A percentile compares a stretch with the other conserved stretches of the same genome.
Conservation (phyloP, 148 eudicot genomes). For the Suaeda aralocaspica region DNA sequence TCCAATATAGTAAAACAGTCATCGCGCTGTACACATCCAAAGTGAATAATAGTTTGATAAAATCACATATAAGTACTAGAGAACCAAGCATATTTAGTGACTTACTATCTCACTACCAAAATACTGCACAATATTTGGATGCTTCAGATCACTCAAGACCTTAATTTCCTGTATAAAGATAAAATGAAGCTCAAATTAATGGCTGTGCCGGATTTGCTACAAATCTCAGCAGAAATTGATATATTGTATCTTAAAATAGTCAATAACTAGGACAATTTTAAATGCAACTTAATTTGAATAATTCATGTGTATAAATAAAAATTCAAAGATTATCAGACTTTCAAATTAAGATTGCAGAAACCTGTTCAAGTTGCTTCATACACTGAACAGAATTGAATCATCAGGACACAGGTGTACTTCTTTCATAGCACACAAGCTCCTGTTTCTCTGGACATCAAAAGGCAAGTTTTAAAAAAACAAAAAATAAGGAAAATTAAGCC, state of each 20-base stretch:
- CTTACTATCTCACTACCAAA: slow-evolving; percentile 96
- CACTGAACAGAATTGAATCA: slow-evolving; percentile 69
- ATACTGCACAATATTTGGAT: slow-evolving; percentile 93
- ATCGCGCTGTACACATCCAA: slow-evolving; percentile 46
- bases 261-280: not conserved
- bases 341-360: not conserved
- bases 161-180: slow-evolving; percentile 66
- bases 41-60: not conserved
- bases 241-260: not conserved
- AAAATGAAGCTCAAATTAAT: not conserved
- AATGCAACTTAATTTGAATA: not conserved
- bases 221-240: not conserved
- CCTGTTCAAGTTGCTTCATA: slow-evolving; percentile 90
- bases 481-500: not conserved
- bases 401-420: slow-evolving; percentile 78
- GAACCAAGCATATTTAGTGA: slow-evolving; percentile 14
- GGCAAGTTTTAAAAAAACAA: not conserved
- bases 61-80: slow-evolving; percentile 1
- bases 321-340: not conserved
- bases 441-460: slow-evolving; percentile 53
- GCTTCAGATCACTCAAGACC: slow-evolving; percentile 72
- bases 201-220: not conserved
- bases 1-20: slow-evolving; percentile 83
- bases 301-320: not conserved
- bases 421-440: slow-evolving; percentile 99